A percentile compares a stretch with the other conserved stretches of the same genome.
These are phyloP conservation scores for Anisodus acutangulus DNA, from an alignment of 257 asterid species.

Conservation along the genomic window DNA sequence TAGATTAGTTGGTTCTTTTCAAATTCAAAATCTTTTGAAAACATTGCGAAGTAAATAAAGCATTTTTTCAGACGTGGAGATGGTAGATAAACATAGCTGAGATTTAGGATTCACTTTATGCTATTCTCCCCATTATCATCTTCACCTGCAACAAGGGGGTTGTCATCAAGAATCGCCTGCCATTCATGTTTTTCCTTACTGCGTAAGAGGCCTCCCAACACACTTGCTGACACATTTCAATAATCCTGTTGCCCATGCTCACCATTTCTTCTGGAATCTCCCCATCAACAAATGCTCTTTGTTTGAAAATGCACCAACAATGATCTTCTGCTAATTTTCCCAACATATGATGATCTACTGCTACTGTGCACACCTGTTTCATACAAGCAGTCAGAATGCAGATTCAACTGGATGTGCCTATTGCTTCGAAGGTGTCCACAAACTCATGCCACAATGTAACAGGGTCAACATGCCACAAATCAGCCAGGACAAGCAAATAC, in stretches of 20 bases:
- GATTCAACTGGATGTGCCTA: background rate
- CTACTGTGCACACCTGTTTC: constrained; percentile 22
- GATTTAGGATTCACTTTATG: constrained; percentile 29
- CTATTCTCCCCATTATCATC: background rate
- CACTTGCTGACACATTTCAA: background rate
- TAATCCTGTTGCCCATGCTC: too few species aligned
- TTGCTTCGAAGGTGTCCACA: background rate
- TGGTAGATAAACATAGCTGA: constrained; percentile 37
- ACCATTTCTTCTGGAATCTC: too few species aligned
- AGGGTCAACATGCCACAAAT: background rate
- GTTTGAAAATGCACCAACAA: too few species aligned
- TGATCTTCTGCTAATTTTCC: too few species aligned
- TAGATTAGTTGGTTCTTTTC: constrained; percentile 33
- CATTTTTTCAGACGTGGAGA: constrained; percentile 30
- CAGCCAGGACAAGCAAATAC: too few species aligned
- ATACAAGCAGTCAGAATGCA: constrained; percentile 39
- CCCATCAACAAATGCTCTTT: too few species aligned
- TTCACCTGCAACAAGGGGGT: background rate
- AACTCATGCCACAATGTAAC: background rate
- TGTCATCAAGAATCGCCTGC: background rate
- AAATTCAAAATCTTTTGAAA: constrained; percentile 28
- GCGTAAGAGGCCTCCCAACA: constrained; percentile 24
- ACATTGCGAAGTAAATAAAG: constrained; percentile 36
- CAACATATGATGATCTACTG: background rate
- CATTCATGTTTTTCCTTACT: constrained; percentile 33